Base-by-base conservation (phyloP, 2,329 filamentous ascomycete genomes). In the Neobulgaria alba region DNA sequence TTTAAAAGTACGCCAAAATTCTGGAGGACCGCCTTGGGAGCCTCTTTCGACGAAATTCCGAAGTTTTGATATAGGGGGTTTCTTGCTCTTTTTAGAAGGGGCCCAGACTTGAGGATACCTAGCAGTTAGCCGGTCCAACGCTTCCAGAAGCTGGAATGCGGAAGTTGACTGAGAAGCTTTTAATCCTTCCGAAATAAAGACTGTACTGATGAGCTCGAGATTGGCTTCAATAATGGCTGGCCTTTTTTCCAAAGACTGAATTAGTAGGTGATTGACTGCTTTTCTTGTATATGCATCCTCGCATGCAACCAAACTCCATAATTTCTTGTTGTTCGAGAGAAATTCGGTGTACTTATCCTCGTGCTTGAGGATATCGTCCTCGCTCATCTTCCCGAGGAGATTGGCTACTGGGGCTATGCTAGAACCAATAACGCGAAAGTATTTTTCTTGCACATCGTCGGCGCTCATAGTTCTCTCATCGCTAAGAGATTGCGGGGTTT, bases 361-460 rank as follows among this genome's bases (percentile, higher is more conserved):
- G 36, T 78, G 68, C 53, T 80, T 82, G 10, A 71, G 65, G 3
- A 82, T 61, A 29, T 85, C 81, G 14, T 58, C 55, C 5, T 56
- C 46, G 1, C 66, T 61, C 2, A 77, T 60, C 43, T 62, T 71
- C 33, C 67, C 63, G 1, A 81, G 54, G 1, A 82, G 62, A 20
- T 68, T 67, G 3, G 73, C 52, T 2, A 78, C 69, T 4, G 81
- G 62, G 1, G 71, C 73, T 16, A 81, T 55, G 40, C 72, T 72
- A 5, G 67, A 68, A 8, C 67, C 68, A 2, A 78, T 56, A 3
- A 95, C 88, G 34, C 92, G 75, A 46, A 79, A 76, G 63, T 93
- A 92, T 54, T 95, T 95, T 14, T 83, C 76, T 50, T 88, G 76
- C 3, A 87, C 80, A 59, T 98, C 92, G 51, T 96, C 90, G 7